Evolutionary conservation across 208 protist species (phyloP), one percentile per base, ranked within the genome.

Genomic region (Wallacemonas collosoma): DNA sequence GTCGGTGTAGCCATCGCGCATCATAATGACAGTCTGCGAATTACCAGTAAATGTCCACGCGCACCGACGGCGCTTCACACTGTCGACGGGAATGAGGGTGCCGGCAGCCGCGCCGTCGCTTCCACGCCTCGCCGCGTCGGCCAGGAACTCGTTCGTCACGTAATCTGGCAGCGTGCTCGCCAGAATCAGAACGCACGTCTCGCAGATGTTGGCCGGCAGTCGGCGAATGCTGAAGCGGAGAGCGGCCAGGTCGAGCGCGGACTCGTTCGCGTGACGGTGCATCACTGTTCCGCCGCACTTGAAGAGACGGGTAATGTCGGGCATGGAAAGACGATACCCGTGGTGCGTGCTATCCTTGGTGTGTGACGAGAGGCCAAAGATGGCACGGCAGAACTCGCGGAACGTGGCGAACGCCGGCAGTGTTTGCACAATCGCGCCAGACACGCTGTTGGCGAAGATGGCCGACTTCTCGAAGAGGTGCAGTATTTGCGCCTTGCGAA

Each of bases 1-100:
- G 74, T 96, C 91, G 1, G 91, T 94, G 82, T 88, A 92, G 44
- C 83, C 82, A 76, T 96, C 91, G 8, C 91, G 85, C 76, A 93
- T 91, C 50, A 96, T 77, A 38, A 96, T 74, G 35, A 95, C 39
- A n/a, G 88, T 92, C 66, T 95, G 87, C 9, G 83, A 87, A 2
- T 82, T 83, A 38, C 80, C 79, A 17, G 80, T 82, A 43, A 92
- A 84, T 2, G 75, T 76, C 86, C 87, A 96, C 43, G 85, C 81
- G 38, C 81, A 88, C 36, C 88, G 83, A 6, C 88, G 77, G 1
- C 91, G 86, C 66, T 80, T 83, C 7, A 79, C 82, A 0, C 84
- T 87, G 56, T 88, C 82, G 40, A 92, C 82, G 9, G 75, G 73
- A 11, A 79, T 69, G 14, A 76, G 71, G 3, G 68, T 62, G 38